Percentiles rank a stretch among this genome's conserved stretches.
Conservation (phyloP, 1,284 basidiomycete genomes). For the Golubevia sp. region DNA sequence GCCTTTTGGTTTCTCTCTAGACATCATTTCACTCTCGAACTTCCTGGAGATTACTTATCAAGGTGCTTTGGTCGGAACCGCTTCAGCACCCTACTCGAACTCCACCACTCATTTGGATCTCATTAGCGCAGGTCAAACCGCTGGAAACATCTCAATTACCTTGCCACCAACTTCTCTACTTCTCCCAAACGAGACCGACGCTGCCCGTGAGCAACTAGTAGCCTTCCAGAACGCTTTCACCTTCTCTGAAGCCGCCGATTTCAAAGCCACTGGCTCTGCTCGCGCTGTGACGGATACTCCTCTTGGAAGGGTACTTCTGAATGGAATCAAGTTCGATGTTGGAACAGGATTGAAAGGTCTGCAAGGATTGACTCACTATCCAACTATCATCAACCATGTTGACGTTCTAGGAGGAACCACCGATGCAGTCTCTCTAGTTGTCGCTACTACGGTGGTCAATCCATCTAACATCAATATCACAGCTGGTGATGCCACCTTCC, state of each 20-base stretch:
- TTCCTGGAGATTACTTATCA: slow-evolving; percentile 42
- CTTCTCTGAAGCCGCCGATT: slow-evolving; percentile 25
- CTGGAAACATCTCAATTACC: slow-evolving; percentile 45
- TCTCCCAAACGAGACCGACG: slow-evolving; percentile 40
- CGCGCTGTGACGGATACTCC: slow-evolving; percentile 54
- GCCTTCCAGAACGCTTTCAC: slow-evolving; percentile 51
- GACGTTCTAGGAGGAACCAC: slow-evolving; percentile 50
- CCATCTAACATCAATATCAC: slow-evolving; percentile 57
- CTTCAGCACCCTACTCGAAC: slow-evolving; percentile 31
- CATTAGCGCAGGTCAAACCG: slow-evolving; percentile 48
- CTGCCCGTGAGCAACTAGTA: slow-evolving; percentile 35
- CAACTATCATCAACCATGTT: slow-evolving; percentile 52
- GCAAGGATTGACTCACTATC: slow-evolving; percentile 39
- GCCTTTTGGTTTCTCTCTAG: slow-evolving; percentile 58
- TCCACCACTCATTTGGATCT: slow-evolving; percentile 40
- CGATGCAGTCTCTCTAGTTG: slow-evolving; percentile 36
- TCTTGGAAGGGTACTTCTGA: slow-evolving; percentile 45
- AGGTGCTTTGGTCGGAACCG: slow-evolving; percentile 28
- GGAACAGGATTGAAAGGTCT: slow-evolving; percentile 50
- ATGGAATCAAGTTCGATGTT: slow-evolving; percentile 55
- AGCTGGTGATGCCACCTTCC: slow-evolving; percentile 39
- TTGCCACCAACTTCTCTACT: slow-evolving; percentile 38
- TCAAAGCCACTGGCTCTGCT: slow-evolving; percentile 40
- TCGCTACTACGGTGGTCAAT: slow-evolving; percentile 52
- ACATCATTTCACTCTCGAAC: slow-evolving; percentile 43